phyloP scores from a whole-genome alignment of 805 yeast species.

The Jamesozyma rosinii region DNA sequence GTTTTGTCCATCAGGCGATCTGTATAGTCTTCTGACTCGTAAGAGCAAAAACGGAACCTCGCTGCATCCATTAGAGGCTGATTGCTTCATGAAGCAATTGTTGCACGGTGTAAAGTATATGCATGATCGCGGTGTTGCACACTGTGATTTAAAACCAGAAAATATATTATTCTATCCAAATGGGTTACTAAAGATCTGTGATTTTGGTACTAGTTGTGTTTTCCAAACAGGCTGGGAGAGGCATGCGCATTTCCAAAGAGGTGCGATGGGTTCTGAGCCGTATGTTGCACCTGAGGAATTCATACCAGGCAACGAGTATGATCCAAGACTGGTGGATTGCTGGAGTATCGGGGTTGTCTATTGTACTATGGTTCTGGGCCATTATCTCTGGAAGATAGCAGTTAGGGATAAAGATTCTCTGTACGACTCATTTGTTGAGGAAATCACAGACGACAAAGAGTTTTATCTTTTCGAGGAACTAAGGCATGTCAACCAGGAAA shows the following conservation, averaged over 20 bases:
- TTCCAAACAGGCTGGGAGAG: conserved; percentile 85
- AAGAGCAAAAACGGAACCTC: conserved; percentile 39
- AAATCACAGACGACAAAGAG: conserved; percentile 37
- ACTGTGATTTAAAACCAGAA: conserved; percentile 87
- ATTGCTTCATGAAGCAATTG: conserved; percentile 83
- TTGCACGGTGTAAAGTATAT: conserved; percentile 73
- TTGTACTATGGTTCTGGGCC: conserved; percentile 74
- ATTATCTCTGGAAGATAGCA: conserved; percentile 85
- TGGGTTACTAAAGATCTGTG: conserved; percentile 65
- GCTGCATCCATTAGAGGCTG: conserved; percentile 60
- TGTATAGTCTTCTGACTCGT: conserved; percentile 48
- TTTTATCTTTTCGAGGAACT: conserved; percentile 48
- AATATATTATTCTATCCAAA: conserved; percentile 60
- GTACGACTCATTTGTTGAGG: conserved; percentile 37
- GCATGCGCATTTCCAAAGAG: conserved; percentile 55
- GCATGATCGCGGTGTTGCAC: conserved; percentile 89
- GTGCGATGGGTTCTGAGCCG: conserved; percentile 84
- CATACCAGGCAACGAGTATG: conserved; percentile 44
- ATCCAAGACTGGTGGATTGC: conserved; percentile 72
- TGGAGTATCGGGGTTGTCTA: conserved; percentile 84
- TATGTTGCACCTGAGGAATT: conserved; percentile 91
- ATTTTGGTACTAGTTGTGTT: conserved; percentile 87
- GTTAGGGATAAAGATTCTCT: conserved; percentile 42
- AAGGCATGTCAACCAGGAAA: conserved; percentile 33
- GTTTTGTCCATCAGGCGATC: conserved; percentile 79